A percentile compares a stretch with the other conserved stretches of the same genome.
phyloP scores from a whole-genome alignment of 1,284 basidiomycete genomes.

The Heliocybe sulcata region DNA sequence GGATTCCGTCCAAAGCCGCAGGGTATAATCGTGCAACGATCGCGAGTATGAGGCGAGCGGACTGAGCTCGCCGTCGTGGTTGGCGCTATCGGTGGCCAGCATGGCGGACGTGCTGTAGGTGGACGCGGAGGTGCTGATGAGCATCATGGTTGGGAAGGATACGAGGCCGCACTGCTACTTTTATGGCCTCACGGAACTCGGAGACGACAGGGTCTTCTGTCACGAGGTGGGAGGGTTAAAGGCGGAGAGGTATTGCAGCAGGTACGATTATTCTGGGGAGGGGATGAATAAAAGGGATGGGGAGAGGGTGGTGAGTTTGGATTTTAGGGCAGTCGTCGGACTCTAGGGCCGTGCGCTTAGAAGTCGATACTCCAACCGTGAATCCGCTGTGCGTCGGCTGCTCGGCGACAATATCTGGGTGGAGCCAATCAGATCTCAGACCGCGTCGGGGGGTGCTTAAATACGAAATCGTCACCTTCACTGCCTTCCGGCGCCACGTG shows the following conservation, averaged over 20 bases:
- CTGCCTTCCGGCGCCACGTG: neutral
- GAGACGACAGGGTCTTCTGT: no score
- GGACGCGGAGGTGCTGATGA: neutral
- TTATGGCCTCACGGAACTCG: no score
- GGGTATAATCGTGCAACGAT: constrained; percentile 60
- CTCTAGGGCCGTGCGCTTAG: neutral
- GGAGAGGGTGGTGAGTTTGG: neutral
- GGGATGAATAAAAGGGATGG: neutral
- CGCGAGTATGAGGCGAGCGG: constrained; percentile 47
- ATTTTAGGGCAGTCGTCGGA: neutral
- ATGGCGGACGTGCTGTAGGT: neutral
- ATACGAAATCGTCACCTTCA: neutral
- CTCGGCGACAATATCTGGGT: neutral
- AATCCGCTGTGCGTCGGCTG: neutral
- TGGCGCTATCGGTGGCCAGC: constrained; percentile 13
- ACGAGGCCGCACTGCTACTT: no score
- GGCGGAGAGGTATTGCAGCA: neutral
- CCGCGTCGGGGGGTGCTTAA: neutral
- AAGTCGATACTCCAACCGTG: neutral
- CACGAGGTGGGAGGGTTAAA: neutral
- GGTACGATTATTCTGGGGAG: neutral
- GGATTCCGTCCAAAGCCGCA: constrained; percentile 61
- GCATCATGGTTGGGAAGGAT: neutral
- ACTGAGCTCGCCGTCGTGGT: constrained; percentile 11
- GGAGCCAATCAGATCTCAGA: constrained; percentile 1